phyloP scores from a whole-genome alignment of 352 stramenopile genomes.

The Lagenidium giganteum region DNA sequence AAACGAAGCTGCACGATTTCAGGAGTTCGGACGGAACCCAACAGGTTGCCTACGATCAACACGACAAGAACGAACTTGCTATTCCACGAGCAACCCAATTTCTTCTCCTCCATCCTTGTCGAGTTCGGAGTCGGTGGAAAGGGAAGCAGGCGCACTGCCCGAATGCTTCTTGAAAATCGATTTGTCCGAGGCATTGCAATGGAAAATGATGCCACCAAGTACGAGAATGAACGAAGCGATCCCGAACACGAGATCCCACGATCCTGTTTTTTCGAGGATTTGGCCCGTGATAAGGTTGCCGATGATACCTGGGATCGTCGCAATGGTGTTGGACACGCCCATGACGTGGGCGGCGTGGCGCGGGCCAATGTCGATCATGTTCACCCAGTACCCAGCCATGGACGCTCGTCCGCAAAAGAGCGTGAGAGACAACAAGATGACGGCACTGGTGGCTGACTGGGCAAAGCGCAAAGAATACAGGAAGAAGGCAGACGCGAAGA shows the following conservation, averaged over 20 bases:
- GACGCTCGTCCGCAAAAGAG: constrained; percentile 73
- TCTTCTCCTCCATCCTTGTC: constrained; percentile 37
- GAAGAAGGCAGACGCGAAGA: constrained; percentile 66
- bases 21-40: not conserved
- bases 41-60: too few species aligned
- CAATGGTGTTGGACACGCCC: constrained; percentile 84
- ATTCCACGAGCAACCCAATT: constrained; percentile 36
- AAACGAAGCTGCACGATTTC: not conserved
- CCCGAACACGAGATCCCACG: constrained; percentile 81
- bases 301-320: constrained; percentile 78
- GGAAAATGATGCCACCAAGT: constrained; percentile 69
- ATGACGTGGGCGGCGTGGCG: constrained; percentile 81
- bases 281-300: constrained; percentile 81
- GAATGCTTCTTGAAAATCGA: constrained; percentile 45
- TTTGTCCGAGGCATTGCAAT: constrained; percentile 69
- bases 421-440: constrained; percentile 67
- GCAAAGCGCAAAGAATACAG: constrained; percentile 71
- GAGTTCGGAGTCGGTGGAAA: too few species aligned
- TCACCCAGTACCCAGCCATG: constrained; percentile 84
- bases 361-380: constrained; percentile 86
- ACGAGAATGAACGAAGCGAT: constrained; percentile 71
- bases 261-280: constrained; percentile 63
- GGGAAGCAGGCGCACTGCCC: constrained; percentile 7
- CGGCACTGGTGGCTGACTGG: constrained; percentile 36
- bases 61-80: constrained; percentile 1